A percentile compares a stretch with the other conserved stretches of the same genome.
Conservation (phyloP, 164 flowering plant genomes). For the Macadamia integrifolia region DNA sequence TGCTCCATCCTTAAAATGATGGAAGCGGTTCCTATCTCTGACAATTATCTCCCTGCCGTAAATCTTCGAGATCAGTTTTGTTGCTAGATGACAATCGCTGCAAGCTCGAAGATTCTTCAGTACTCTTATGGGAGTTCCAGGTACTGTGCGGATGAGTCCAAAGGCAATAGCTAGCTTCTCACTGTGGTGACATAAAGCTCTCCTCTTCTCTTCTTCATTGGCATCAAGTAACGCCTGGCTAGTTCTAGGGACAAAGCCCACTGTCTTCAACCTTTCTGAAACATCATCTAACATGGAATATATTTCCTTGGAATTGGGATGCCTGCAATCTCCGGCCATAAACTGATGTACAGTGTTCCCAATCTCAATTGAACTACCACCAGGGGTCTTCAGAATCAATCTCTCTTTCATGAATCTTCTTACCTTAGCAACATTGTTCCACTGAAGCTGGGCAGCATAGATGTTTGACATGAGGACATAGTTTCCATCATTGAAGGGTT, state of each 20-base stretch:
- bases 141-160: constrained; percentile 11
- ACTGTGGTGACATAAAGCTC: constrained; percentile 16
- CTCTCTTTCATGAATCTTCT: constrained; percentile 27
- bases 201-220: constrained; percentile 14
- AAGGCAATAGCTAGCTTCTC: constrained; percentile 18
- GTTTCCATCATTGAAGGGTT: constrained; percentile 19
- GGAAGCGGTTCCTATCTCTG: constrained; percentile 12
- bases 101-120: constrained; percentile 22
- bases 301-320: constrained; percentile 16
- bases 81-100: constrained; percentile 17
- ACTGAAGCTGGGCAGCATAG: constrained; percentile 21
- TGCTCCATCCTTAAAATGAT: constrained; percentile 17
- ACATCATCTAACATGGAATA: constrained; percentile 18
- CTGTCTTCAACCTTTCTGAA: constrained; percentile 1
- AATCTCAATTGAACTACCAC: constrained; percentile 29
- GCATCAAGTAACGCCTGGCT: constrained; percentile 12
- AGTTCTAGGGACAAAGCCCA: constrained; percentile 15
- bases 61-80: constrained; percentile 13
- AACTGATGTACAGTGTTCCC: constrained; percentile 18
- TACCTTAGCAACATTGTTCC: constrained; percentile 21
- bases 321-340: constrained; percentile 16
- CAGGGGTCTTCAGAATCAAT: constrained; percentile 22
- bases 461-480: constrained; percentile 27
- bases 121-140: constrained; percentile 13
- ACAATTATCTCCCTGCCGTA: constrained; percentile 14